Evolutionary conservation across 306 rosid genomes (phyloP).

Genomic region (Quercus glauca): DNA sequence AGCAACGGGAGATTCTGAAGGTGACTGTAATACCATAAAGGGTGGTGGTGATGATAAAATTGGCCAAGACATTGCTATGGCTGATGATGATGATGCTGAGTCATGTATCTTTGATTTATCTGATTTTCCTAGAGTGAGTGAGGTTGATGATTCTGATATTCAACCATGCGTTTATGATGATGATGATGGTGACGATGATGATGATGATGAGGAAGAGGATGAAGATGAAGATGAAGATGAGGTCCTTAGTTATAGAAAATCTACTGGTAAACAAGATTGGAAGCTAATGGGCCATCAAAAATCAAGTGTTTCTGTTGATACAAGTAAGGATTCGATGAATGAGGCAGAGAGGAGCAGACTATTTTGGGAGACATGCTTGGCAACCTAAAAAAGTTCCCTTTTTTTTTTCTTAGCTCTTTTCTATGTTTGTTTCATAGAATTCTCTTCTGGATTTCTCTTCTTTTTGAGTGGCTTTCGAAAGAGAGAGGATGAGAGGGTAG

Average conservation of each 20-base stretch:
- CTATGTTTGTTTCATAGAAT: neutral
- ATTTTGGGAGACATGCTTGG: conserved; percentile 96
- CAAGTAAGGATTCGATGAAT: conserved; percentile 47
- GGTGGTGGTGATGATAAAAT: neutral
- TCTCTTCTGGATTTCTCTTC: neutral
- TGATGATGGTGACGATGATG: neutral
- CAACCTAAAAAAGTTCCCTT: conserved; percentile 38
- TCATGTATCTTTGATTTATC: conserved; percentile 59
- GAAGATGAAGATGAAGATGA: conserved; percentile 18
- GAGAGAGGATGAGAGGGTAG: neutral
- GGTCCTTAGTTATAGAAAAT: conserved; percentile 16
- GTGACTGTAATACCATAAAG: conserved; percentile 16
- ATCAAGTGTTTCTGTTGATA: conserved; percentile 52
- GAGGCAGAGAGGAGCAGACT: conserved; percentile 77
- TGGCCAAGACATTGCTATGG: conserved; percentile 9
- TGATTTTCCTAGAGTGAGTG: conserved; percentile 18
- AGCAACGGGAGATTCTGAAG: conserved; percentile 82
- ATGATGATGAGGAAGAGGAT: neutral
- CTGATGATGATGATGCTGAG: conserved; percentile 57
- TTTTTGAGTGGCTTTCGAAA: neutral
- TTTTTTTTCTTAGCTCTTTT: neutral
- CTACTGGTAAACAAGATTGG: conserved; percentile 33
- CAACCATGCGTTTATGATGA: conserved; percentile 1
- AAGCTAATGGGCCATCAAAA: conserved; percentile 28
- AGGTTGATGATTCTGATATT: conserved; percentile 12